These are phyloP conservation scores for Nicotiana paniculata DNA, from an alignment of 257 asterid genomes.

Conservation along the genomic window DNA sequence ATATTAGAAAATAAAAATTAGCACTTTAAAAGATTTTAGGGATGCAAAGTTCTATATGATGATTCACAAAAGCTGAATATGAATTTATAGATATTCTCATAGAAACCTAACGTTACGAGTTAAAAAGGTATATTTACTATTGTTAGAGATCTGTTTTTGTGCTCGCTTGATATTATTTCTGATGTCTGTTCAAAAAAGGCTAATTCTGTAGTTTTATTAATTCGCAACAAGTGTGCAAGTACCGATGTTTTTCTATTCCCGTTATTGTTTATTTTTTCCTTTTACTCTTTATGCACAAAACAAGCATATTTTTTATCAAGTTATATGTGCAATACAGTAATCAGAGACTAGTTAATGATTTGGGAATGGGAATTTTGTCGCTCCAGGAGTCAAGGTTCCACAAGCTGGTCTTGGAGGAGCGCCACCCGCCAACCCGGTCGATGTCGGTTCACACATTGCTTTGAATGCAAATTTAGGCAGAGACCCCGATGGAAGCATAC, in stretches of 20 bases:
- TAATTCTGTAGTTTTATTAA: not conserved
- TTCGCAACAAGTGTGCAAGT: not conserved
- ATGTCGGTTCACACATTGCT: too few species aligned
- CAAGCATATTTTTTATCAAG: not conserved
- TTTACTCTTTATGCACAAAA: not conserved
- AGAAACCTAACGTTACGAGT: not conserved
- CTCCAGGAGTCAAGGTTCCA: too few species aligned
- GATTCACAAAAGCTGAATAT: not conserved
- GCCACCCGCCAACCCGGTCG: too few species aligned
- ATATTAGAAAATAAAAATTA: too few species aligned
- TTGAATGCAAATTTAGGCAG: too few species aligned
- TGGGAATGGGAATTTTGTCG: too few species aligned
- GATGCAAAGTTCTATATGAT: not conserved
- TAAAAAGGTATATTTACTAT: not conserved
- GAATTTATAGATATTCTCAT: not conserved
- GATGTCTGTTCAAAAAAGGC: not conserved
- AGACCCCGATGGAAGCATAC: too few species aligned
- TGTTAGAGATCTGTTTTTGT: not conserved
- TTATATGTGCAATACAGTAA: too few species aligned
- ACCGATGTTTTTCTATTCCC: not conserved
- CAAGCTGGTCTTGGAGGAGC: too few species aligned
- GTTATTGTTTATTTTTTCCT: too few species aligned
- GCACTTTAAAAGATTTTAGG: not conserved
- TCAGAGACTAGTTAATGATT: too few species aligned
- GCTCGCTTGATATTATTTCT: not conserved